Evolutionary conservation across 192 early-diverging fungal genomes (phyloP).

Genomic region (Podila epigama): DNA sequence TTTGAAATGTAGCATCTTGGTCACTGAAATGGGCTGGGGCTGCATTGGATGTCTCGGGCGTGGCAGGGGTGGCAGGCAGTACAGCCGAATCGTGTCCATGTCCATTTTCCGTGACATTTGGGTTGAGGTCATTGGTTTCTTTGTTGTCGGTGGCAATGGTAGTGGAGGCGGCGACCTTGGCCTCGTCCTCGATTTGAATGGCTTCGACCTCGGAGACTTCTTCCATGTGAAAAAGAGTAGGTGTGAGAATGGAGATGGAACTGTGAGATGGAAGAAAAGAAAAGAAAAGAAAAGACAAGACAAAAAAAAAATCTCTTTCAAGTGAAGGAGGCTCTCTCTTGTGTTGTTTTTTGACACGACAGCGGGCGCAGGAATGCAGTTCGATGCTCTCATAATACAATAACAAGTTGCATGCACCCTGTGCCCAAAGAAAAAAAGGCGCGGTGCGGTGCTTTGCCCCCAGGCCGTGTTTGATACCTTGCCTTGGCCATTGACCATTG

Average conservation of each 20-base stretch:
- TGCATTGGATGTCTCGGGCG: conserved; percentile 4
- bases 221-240: conserved; percentile 11
- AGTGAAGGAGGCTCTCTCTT: background rate
- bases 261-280: background rate
- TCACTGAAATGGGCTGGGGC: conserved; percentile 23
- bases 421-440: too few relatives aligned
- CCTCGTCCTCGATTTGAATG: conserved; percentile 34
- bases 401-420: too few relatives aligned
- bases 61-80: conserved; percentile 4
- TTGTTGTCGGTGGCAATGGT: conserved; percentile 13
- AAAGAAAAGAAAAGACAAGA: background rate
- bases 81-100: conserved; percentile 6
- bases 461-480: too few relatives aligned
- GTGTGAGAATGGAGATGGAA: background rate
- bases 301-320: background rate
- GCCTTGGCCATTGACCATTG: too few relatives aligned
- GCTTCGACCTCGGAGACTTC: conserved; percentile 46
- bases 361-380: too few relatives aligned
- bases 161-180: conserved; percentile 13
- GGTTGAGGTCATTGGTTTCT: background rate
- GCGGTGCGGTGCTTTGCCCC: too few relatives aligned
- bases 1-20: conserved; percentile 39
- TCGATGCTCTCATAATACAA: too few relatives aligned
- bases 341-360: too few relatives aligned
- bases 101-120: background rate